Evolutionary conservation across 108 stramenopile species (phyloP).

Genomic region (Schizochytrium sp.): DNA sequence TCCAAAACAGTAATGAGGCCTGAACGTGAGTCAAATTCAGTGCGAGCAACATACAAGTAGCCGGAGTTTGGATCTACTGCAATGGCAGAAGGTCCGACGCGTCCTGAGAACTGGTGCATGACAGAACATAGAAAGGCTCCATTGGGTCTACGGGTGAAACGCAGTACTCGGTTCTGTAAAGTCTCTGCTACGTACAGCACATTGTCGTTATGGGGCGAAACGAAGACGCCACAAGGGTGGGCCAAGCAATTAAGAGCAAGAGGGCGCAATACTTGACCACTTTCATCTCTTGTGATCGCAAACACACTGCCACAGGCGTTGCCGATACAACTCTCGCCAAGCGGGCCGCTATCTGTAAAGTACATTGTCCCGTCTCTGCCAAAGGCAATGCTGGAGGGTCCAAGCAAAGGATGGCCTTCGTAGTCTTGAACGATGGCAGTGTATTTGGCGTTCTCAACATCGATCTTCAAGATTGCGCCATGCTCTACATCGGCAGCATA

Average conservation of each 20-base stretch:
- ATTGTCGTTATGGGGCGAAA: slow-evolving; percentile 23
- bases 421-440: slow-evolving; percentile 50
- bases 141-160: not conserved
- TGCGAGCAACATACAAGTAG: not conserved
- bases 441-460: slow-evolving; percentile 22
- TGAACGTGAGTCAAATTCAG: not conserved
- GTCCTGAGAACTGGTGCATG: slow-evolving; percentile 48
- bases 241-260: slow-evolving; percentile 36
- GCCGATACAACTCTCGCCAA: slow-evolving; percentile 50
- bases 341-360: slow-evolving; percentile 59
- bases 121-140: slow-evolving; percentile 61
- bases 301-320: slow-evolving; percentile 56
- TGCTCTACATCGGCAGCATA: slow-evolving; percentile 45
- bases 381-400: not conserved
- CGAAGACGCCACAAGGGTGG: slow-evolving; percentile 53
- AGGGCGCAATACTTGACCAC: slow-evolving; percentile 38
- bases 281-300: not conserved
- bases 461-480: slow-evolving; percentile 7
- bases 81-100: slow-evolving; percentile 58
- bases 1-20: slow-evolving; percentile 41
- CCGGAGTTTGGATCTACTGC: slow-evolving; percentile 44
- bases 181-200: slow-evolving; percentile 58
- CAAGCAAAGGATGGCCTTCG: slow-evolving; percentile 53
- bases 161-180: slow-evolving; percentile 57
- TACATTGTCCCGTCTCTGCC: slow-evolving; percentile 51